Percentiles rank a stretch among this genome's conserved stretches.
Conservation (phyloP, 192 early-diverging fungal genomes). For the Lunasporangiospora selenospora region DNA sequence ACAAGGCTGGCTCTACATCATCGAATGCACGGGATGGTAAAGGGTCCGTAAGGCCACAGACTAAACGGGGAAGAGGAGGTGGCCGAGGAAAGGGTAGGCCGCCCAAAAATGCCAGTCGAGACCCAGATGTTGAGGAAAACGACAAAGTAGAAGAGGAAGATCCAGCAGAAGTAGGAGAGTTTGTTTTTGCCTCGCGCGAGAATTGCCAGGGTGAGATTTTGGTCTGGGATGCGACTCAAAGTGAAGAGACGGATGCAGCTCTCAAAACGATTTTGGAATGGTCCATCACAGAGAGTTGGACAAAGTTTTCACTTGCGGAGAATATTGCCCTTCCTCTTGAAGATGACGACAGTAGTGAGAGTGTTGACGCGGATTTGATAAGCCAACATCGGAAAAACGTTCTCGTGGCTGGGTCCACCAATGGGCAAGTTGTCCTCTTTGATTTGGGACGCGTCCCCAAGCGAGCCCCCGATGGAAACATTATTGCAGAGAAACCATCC, state of each 20-base stretch:
- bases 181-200: slow-evolving; percentile 50
- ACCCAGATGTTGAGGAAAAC: not conserved
- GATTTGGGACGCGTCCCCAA: slow-evolving; percentile 14
- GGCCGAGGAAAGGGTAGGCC: slow-evolving; percentile 1
- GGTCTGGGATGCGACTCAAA: slow-evolving; percentile 53
- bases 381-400: slow-evolving; percentile 23
- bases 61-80: not conserved
- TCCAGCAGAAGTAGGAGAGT: slow-evolving; percentile 4
- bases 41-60: too few relatives aligned
- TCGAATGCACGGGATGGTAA: too few relatives aligned
- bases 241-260: slow-evolving; percentile 46
- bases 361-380: not conserved
- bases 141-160: not conserved
- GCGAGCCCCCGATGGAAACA: slow-evolving; percentile 21
- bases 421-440: slow-evolving; percentile 27
- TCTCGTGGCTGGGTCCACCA: slow-evolving; percentile 28
- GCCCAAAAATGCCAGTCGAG: too few relatives aligned
- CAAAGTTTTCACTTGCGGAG: slow-evolving; percentile 37
- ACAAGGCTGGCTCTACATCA: too few relatives aligned
- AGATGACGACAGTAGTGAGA: not conserved
- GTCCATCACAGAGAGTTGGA: slow-evolving; percentile 46
- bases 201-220: slow-evolving; percentile 53
- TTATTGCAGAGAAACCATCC: slow-evolving; percentile 26
- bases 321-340: slow-evolving; percentile 1
- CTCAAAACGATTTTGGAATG: slow-evolving; percentile 47